phyloP scores from a whole-genome alignment of 2,329 filamentous ascomycete species.

The Pseudohalonectria lignicola region DNA sequence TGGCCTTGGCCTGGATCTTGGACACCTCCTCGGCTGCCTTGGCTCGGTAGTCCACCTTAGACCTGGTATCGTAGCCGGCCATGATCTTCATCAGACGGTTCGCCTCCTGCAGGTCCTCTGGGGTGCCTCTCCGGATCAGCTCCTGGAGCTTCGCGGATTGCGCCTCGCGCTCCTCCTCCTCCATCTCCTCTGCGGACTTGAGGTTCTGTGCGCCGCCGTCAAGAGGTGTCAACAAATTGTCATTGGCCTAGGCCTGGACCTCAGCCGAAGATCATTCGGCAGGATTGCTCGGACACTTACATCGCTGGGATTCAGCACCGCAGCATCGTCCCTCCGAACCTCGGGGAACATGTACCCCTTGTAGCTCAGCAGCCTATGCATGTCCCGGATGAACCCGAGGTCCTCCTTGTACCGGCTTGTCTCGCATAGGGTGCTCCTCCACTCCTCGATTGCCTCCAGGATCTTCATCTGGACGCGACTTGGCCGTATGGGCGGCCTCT shows the following conservation, averaged over 20 bases:
- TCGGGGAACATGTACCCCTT: slow-evolving; percentile 96
- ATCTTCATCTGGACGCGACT: slow-evolving; percentile 87
- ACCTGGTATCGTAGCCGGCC: slow-evolving; percentile 91
- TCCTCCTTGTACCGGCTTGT: slow-evolving; percentile 97
- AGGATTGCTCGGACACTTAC: slow-evolving; percentile 58
- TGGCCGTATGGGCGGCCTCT: slow-evolving; percentile 76
- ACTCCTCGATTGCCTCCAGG: slow-evolving; percentile 94
- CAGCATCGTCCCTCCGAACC: slow-evolving; percentile 84
- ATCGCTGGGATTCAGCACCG: slow-evolving; percentile 92
- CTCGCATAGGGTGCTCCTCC: slow-evolving; percentile 95
- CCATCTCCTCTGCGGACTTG: slow-evolving; percentile 96
- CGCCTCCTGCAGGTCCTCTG: slow-evolving; percentile 90
- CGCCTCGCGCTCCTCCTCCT: slow-evolving; percentile 87
- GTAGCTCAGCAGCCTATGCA: slow-evolving; percentile 91
- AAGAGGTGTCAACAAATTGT: too few species aligned
- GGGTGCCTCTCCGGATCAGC: slow-evolving; percentile 81
- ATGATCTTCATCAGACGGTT: slow-evolving; percentile 98
- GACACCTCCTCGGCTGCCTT: slow-evolving; percentile 93
- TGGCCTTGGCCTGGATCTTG: slow-evolving; percentile 93
- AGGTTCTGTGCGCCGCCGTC: too few species aligned
- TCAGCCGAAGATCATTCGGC: too few species aligned
- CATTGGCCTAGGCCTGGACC: too few species aligned
- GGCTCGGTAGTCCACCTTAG: slow-evolving; percentile 94
- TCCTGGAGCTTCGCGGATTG: slow-evolving; percentile 98
- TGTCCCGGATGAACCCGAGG: slow-evolving; percentile 89